A percentile compares a stretch with the other conserved stretches of the same genome.
These are phyloP conservation scores for Chaetomium strumarium DNA, from an alignment of 2,329 filamentous ascomycete genomes.

Conservation along the genomic window DNA sequence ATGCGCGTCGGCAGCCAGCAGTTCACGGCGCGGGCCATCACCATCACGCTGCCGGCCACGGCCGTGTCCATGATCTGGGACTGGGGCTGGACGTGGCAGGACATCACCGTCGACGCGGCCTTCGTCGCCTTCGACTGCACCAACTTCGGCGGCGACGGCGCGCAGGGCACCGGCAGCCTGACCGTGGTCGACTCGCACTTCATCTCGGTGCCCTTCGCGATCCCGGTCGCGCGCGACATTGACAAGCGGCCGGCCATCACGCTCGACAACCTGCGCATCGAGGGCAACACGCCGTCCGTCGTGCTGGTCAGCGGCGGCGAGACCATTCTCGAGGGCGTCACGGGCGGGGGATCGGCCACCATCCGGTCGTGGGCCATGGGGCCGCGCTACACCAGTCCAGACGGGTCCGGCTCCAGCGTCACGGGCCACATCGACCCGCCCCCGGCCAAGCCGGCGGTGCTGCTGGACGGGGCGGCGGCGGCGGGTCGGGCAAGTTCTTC, in stretches of 20 bases:
- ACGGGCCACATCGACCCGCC: not conserved
- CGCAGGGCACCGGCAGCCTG: slow-evolving; percentile 47
- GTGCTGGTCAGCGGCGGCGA: slow-evolving; percentile 42
- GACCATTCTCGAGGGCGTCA: slow-evolving; percentile 6
- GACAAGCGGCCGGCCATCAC: not conserved
- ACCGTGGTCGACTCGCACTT: slow-evolving; percentile 68
- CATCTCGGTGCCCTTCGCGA: not conserved
- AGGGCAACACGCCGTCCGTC: not conserved
- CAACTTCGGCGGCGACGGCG: slow-evolving; percentile 51
- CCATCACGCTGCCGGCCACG: slow-evolving; percentile 71
- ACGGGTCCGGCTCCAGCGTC: slow-evolving; percentile 45
- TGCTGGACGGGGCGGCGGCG: slow-evolving; percentile 48
- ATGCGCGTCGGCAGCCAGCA: slow-evolving; percentile 81
- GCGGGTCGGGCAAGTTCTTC: slow-evolving; percentile 61
- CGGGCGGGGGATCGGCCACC: not conserved
- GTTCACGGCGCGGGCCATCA: slow-evolving; percentile 76
- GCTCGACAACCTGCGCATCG: not conserved
- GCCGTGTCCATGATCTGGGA: slow-evolving; percentile 89
- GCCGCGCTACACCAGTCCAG: not conserved
- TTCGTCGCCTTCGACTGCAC: slow-evolving; percentile 65
- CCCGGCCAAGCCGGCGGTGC: slow-evolving; percentile 52
- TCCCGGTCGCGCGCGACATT: not conserved
- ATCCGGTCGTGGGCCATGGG: not conserved
- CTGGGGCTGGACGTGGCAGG: slow-evolving; percentile 80
- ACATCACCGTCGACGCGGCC: slow-evolving; percentile 66